Evolutionary conservation across 2,329 filamentous ascomycete species (phyloP).

Genomic region (Trichoderma hamatum): DNA sequence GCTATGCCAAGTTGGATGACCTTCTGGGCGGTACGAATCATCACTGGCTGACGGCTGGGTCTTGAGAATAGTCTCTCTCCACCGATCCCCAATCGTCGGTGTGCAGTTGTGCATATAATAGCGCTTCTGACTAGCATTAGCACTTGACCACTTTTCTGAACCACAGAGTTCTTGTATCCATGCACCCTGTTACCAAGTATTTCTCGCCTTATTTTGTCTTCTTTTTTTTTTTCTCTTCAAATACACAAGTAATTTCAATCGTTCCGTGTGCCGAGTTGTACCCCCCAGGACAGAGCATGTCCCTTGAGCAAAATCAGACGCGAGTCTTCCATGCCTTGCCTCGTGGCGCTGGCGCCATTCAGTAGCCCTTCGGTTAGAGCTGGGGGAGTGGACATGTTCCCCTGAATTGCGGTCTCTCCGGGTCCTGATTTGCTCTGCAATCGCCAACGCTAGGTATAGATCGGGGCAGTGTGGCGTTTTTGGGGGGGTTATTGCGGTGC

Average conservation of each 20-base stretch:
- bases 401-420: constrained; percentile 27
- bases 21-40: background rate
- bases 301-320: background rate
- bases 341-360: constrained; percentile 25
- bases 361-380: constrained; percentile 21
- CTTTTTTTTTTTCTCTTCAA: background rate
- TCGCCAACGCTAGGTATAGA: constrained; percentile 22
- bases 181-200: background rate
- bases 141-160: too few species aligned
- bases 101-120: background rate
- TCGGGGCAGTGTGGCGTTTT: background rate
- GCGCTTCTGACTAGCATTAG: background rate
- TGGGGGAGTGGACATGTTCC: constrained; percentile 25
- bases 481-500: background rate
- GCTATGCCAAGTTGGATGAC: background rate
- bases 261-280: background rate
- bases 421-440: constrained; percentile 26
- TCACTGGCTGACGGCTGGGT: constrained; percentile 9
- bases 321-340: constrained; percentile 21
- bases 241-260: background rate
- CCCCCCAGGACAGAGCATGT: background rate
- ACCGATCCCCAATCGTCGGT: constrained; percentile 9
- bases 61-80: constrained; percentile 2
- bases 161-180: background rate
- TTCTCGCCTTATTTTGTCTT: background rate